Evolutionary conservation across 2,329 filamentous ascomycete species (phyloP), one percentile per base, ranked within the genome.

Genomic region (Bipolaris oryzae): DNA sequence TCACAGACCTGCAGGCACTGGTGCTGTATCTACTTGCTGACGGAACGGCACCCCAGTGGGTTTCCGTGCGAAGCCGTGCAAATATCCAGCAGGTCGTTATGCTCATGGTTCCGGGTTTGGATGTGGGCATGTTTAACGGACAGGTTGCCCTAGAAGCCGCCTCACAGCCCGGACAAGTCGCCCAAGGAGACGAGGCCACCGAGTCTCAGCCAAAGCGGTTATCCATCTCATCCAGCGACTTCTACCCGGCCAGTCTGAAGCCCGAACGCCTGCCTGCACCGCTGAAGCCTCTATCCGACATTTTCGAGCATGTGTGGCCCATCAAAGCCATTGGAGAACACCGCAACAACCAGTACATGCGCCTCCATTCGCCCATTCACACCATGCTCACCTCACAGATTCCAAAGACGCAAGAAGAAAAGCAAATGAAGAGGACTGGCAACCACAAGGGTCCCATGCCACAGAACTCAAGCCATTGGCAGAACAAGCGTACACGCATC

Each of bases 241-340:
- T 79, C 62, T 81, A 83, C 58, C 81, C 81, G 11, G 69, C 68
- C 33, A 77, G 69, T 49, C 74, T 84, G n/a, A 72, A 64, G n/a
- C 53, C 68, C 28, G 68, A 76, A 34, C 75, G 74, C 42, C 55
- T 84, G 20, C 79, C 81, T 9, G 67, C 68, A 18, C 66, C 76
- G 5, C 62, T 83, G 37, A 76, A 86, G 70, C 86, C 88, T 1
- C 85, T 97, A 56, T 87, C 89, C 38, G 86, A 91, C 57, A 90
- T 97, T 73, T 98, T 99, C 64, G 82, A 87, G 7, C 89, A 95
- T 68, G 79, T 97, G 37, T 97, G 95, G 92, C 94, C 93, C 9
- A 86, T 97, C 55, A 90, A 87, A 72, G 90, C 92, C 0, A 91
- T 92, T 2, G 95, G 93, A 3, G 94, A 98, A 73, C 89, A 92